phyloP scores from a whole-genome alignment of 805 yeast species.

The Osmozyma mogii region DNA sequence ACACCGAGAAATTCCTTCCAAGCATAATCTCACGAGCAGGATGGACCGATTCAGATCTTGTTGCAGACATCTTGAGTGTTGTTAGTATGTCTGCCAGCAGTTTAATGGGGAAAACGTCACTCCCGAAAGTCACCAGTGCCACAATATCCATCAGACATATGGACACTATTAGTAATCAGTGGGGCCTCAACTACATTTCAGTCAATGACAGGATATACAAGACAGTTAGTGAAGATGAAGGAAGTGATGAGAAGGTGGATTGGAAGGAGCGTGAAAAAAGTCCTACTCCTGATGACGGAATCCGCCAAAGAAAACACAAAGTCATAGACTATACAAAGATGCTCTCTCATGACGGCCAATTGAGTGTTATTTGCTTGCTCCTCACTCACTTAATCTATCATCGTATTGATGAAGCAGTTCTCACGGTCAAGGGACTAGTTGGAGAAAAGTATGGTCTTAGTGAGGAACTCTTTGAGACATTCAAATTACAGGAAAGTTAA shows the following conservation, averaged over 20 bases:
- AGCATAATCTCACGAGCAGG: slow-evolving; percentile 21
- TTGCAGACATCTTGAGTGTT: slow-evolving; percentile 21
- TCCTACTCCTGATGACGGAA: no score
- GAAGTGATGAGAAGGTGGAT: no score
- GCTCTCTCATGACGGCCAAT: slow-evolving; percentile 25
- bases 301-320: slow-evolving; percentile 4
- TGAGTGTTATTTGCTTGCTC: slow-evolving; percentile 19
- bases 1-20: slow-evolving; percentile 21
- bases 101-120: slow-evolving; percentile 14
- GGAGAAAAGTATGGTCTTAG: slow-evolving; percentile 26
- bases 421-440: slow-evolving; percentile 23
- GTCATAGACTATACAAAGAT: slow-evolving; percentile 19
- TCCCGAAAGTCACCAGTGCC: slow-evolving; percentile 27
- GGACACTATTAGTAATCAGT: slow-evolving; percentile 18
- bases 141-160: slow-evolving; percentile 23
- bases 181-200: slow-evolving; percentile 19
- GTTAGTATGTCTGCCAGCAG: slow-evolving; percentile 25
- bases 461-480: slow-evolving; percentile 3
- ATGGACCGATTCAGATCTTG: slow-evolving; percentile 21
- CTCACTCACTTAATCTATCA: slow-evolving; percentile 23
- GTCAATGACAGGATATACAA: slow-evolving; percentile 20
- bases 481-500: not conserved
- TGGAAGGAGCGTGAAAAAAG: slow-evolving; percentile 4
- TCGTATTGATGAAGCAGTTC: slow-evolving; percentile 21
- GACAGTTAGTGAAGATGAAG: no score